Evolutionary conservation across 192 early-diverging fungal species (phyloP), one percentile per base, ranked within the genome.

Genomic region (Coemansia sp.): DNA sequence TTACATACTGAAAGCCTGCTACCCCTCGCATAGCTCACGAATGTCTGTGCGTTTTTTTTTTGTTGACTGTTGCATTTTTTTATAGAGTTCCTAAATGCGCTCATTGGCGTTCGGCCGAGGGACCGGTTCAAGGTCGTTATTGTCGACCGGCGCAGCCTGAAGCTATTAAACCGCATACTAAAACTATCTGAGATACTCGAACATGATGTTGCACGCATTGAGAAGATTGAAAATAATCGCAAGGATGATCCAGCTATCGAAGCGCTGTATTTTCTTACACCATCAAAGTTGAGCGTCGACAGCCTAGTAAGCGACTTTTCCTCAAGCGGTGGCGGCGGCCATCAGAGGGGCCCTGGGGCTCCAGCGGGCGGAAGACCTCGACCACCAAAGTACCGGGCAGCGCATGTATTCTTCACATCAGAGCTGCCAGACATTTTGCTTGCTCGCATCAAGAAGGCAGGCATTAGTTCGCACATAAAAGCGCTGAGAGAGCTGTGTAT

Each of bases 401-500:
- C 69, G 3, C 75, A 84, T 24, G 57, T 84, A 2, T 78, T 66
- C 51, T 81, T 84, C 58, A 84, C 83, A 22, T 81, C 75, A 19
- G 83, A 81, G 64, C 68, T 84, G 41, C 60, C 76, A 8, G 71
- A 75, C 57, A 10, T 30, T 19, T 67, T 84, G 30, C 69, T 84
- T 38, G 51, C 51, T n/a, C 34, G 65, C 30, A 62, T 84, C 31
- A 78, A 72, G 55, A 31, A 58, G 38, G 56, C 78, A 6, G 67
- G 70, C 1, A 57, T 80, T 19, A 60, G 73, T 30, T 57, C 76
- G 34, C 49, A 70, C 50, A 58, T 84, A 31, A 66, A 64, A 59
- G 79, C 83, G 44, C 65, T 84, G 7, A 81, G 70, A 55, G 83
- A 84, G 54, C 58, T 84, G 68, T 84, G 75, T 64, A 73, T 84